Conservation (phyloP, 2,329 filamentous ascomycete species). For the Coniochaeta ligniaria region DNA sequence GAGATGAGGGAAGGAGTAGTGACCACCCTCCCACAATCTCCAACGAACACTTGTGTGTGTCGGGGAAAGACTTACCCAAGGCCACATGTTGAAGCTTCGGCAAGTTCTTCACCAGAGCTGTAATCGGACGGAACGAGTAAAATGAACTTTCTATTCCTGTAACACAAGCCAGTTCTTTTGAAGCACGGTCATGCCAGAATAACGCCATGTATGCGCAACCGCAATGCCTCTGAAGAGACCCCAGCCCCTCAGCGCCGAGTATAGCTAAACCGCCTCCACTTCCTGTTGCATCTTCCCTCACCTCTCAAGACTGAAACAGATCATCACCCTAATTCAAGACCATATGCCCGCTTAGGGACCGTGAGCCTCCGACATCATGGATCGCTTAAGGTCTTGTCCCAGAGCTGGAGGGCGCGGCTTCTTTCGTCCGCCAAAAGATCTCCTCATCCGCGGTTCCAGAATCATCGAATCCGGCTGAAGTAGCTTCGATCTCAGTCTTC, state of each 20-base stretch:
- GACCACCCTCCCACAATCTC: no score
- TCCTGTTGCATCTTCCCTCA: not conserved
- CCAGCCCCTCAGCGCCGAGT: not conserved
- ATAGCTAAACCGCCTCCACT: not conserved
- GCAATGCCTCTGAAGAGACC: not conserved
- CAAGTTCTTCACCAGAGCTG: no score
- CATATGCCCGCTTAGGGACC: not conserved
- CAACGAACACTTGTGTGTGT: no score
- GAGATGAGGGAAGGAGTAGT: no score
- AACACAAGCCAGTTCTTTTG: not conserved
- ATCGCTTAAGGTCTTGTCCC: not conserved
- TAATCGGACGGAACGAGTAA: not conserved
- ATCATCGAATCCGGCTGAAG: not conserved
- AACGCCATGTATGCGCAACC: not conserved
- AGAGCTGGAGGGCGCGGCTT: not conserved
- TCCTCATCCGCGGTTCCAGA: not conserved
- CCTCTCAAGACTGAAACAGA: not conserved
- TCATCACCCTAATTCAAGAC: not conserved
- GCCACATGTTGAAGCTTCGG: no score
- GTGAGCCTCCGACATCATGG: not conserved
- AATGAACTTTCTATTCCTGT: not conserved
- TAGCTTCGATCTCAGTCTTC: not conserved
- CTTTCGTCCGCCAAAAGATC: not conserved
- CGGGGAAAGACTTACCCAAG: no score
- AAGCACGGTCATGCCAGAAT: not conserved